Base-by-base conservation (phyloP, 2,329 filamentous ascomycete genomes). In the Botrytis aclada region DNA sequence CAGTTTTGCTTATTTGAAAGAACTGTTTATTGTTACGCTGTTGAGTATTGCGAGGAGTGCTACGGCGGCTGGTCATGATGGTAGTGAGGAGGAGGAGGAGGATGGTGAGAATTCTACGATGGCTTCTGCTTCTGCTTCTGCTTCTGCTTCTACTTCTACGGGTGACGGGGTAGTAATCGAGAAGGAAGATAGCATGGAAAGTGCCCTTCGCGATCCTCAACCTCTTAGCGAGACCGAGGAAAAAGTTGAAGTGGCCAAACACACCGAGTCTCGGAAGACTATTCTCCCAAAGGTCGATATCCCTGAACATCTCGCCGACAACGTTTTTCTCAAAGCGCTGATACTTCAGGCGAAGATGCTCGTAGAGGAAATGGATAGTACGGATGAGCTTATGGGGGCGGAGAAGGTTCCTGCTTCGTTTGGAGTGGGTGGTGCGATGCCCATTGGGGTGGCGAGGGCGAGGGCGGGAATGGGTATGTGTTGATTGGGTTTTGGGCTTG, bases 1-100 rank as follows among this genome's bases (percentile, higher is more conserved):
- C 80, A 90, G 88, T 76, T 92, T 92, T 78, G 90, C 90, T 0
- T 92, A 92, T 78, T 85, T 92, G 79, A 89, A 92, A 78, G 90
- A 92, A 79, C 87, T 88, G 0, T 92, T 92, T 79, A 87, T 92
- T 1, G 88, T 89, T 2, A 84, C 87, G 4, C 79, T 92, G 62
- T 82, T 92, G 43, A 84, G 86, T 3, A 87, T 92, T 72, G 89
- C 75, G 51, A 70, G 75, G 66, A 72, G 73, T 67, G 67, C 76
- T 54, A 79, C 81, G 4, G 79, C 80, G 22, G 83, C 85, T 37
- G 64, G 77, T 88, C 73, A 83, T 86, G 51, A 82, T 84, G 70
- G 88, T 90, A 75, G 10, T 14, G 22, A n/a, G 22, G 22, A 87
- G 87, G 83, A 87, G 85, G 79, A 87, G 90, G 83, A 87, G 85